These are phyloP conservation scores for Cercospora zeae-maydis DNA, from an alignment of 2,329 filamentous ascomycete genomes.

Conservation along the genomic window DNA sequence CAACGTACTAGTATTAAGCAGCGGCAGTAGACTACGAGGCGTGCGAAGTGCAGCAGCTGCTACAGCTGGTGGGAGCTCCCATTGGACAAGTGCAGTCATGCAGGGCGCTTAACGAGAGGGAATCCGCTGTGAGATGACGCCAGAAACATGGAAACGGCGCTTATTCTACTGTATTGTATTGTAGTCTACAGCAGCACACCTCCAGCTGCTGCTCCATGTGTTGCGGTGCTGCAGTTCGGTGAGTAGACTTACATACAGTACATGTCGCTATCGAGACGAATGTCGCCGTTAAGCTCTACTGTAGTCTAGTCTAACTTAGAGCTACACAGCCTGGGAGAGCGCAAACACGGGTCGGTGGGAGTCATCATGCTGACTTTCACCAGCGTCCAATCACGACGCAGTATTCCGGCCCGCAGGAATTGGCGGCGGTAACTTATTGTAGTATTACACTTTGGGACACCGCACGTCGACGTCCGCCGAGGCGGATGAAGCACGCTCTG, in stretches of 20 bases:
- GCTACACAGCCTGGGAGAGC: background rate
- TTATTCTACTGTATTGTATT: too few species aligned
- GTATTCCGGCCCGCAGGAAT: background rate
- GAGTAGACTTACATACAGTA: too few species aligned
- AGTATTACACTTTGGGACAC: background rate
- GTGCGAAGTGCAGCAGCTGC: conserved; percentile 16
- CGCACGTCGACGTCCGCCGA: background rate
- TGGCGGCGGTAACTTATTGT: background rate
- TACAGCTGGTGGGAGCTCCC: conserved; percentile 15
- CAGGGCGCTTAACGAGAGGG: conserved; percentile 19
- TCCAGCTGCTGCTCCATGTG: background rate
- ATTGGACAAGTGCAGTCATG: conserved; percentile 19
- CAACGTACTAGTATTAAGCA: conserved; percentile 8
- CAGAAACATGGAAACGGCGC: conserved; percentile 13
- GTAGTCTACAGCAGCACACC: conserved; percentile 7
- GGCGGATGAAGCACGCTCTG: background rate
- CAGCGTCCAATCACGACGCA: background rate
- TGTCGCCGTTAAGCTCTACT: too few species aligned
- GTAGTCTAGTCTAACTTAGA: too few species aligned
- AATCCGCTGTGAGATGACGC: conserved; percentile 10
- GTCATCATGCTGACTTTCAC: background rate
- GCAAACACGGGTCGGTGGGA: background rate
- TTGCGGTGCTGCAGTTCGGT: too few species aligned
- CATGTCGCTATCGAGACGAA: too few species aligned
- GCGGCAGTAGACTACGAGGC: conserved; percentile 13